Evolutionary conservation across 805 yeast species (phyloP).

Genomic region (Hemisphaericaspora nanyangensis): DNA sequence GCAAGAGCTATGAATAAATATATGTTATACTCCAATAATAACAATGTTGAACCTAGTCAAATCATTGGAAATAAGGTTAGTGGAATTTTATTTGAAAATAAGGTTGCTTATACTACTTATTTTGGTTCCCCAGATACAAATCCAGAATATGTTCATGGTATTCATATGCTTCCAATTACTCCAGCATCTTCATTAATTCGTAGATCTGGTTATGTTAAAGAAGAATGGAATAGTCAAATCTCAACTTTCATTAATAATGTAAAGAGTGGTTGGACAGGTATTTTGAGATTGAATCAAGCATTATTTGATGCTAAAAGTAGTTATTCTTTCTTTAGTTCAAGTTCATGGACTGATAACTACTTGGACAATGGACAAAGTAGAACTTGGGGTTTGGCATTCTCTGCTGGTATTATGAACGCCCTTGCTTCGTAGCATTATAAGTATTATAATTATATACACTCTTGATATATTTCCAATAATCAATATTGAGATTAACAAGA

Average conservation of each 20-base stretch:
- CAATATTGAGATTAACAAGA: too few species aligned
- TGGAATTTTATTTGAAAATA: slow-evolving; percentile 71
- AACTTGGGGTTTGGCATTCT: slow-evolving; percentile 17
- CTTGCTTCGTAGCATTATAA: neutral
- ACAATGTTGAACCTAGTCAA: slow-evolving; percentile 44
- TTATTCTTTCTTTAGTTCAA: slow-evolving; percentile 14
- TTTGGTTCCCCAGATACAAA: slow-evolving; percentile 46
- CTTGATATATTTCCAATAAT: too few species aligned
- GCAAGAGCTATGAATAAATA: slow-evolving; percentile 53
- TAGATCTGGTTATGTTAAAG: slow-evolving; percentile 43
- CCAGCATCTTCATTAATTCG: slow-evolving; percentile 59
- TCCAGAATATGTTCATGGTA: slow-evolving; percentile 68
- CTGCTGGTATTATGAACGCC: slow-evolving; percentile 10
- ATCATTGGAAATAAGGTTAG: slow-evolving; percentile 57
- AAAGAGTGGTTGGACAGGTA: slow-evolving; percentile 65
- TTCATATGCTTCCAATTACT: slow-evolving; percentile 73
- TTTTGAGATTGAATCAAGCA: slow-evolving; percentile 19
- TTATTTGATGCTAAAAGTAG: slow-evolving; percentile 14
- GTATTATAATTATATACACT: too few species aligned
- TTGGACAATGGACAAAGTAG: slow-evolving; percentile 7
- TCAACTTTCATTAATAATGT: slow-evolving; percentile 35
- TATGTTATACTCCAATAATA: slow-evolving; percentile 44
- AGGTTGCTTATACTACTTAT: slow-evolving; percentile 68
- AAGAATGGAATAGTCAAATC: slow-evolving; percentile 39
- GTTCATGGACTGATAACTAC: slow-evolving; percentile 12